Conservation (phyloP, 192 early-diverging fungal species). For the Backusella circina region DNA sequence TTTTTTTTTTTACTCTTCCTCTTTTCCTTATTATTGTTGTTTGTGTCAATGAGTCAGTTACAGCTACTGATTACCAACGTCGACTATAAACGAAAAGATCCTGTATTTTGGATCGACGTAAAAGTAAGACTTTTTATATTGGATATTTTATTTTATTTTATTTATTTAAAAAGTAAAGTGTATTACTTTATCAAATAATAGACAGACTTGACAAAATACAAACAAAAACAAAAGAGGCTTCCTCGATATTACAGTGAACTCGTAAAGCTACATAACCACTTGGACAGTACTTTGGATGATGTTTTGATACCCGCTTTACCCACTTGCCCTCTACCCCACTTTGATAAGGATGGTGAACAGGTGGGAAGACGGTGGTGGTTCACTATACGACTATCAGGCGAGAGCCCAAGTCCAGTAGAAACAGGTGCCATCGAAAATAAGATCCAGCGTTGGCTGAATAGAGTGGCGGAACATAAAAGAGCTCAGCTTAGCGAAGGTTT, state of each 20-base stretch:
- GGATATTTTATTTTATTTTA: not conserved
- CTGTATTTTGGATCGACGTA: constrained; percentile 33
- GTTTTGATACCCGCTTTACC: constrained; percentile 22
- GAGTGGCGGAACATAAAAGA: constrained; percentile 16
- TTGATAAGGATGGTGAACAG: constrained; percentile 19
- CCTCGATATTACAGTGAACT: constrained; percentile 31
- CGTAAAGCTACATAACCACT: constrained; percentile 15
- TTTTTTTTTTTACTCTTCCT: not conserved
- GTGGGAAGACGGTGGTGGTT: constrained; percentile 25
- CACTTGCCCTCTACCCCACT: constrained; percentile 11
- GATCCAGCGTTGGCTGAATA: constrained; percentile 26
- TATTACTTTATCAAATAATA: constrained; percentile 2
- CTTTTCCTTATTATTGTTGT: not conserved
- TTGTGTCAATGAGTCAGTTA: constrained; percentile 1
- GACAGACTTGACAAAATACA: constrained; percentile 27
- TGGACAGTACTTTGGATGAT: constrained; percentile 17
- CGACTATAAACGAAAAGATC: constrained; percentile 32
- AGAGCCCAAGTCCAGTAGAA: not conserved
- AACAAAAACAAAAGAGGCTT: constrained; percentile 28
- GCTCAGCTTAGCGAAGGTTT: constrained; percentile 20
- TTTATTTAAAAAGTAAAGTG: not conserved
- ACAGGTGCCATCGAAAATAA: constrained; percentile 11
- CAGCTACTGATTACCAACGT: constrained; percentile 21
- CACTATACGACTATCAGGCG: not conserved
- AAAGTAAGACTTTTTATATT: constrained; percentile 23